Evolutionary conservation across 2,329 filamentous ascomycete species (phyloP).

Genomic region (Massarina eburnea): DNA sequence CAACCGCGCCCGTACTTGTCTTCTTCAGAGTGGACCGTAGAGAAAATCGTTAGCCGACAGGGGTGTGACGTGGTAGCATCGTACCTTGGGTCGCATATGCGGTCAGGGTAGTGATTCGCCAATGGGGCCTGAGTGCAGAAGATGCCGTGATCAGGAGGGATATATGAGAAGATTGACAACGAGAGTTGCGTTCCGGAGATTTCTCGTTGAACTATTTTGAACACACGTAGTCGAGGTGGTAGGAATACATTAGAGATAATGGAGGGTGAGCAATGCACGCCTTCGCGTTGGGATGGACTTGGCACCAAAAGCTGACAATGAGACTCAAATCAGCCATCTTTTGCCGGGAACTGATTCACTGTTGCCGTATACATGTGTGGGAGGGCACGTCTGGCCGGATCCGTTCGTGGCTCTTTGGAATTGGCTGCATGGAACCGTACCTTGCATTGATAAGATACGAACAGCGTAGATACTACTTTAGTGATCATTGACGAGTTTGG

Average conservation of each 20-base stretch:
- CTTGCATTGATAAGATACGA: no score
- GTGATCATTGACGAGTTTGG: no score
- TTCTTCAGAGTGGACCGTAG: constrained; percentile 18
- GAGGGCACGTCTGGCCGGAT: no score
- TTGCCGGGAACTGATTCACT: no score
- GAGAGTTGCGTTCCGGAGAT: not conserved
- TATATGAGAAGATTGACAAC: constrained; percentile 3
- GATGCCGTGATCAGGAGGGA: not conserved
- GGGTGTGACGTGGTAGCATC: constrained; percentile 38
- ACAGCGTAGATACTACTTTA: no score
- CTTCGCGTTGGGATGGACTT: no score
- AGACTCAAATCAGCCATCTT: no score
- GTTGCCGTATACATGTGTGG: no score
- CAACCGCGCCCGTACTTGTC: constrained; percentile 17
- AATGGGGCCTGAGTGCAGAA: constrained; percentile 14
- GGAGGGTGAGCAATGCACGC: no score
- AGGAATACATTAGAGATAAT: not conserved
- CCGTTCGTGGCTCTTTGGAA: no score
- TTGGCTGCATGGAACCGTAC: no score
- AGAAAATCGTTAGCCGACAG: constrained; percentile 11
- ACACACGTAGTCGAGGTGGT: constrained; percentile 1
- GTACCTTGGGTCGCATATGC: constrained; percentile 27
- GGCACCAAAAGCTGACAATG: no score
- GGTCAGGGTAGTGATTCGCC: constrained; percentile 16
- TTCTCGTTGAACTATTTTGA: not conserved